phyloP scores from a whole-genome alignment of 1,284 basidiomycete genomes.

The Apiotrichum sp. region DNA sequence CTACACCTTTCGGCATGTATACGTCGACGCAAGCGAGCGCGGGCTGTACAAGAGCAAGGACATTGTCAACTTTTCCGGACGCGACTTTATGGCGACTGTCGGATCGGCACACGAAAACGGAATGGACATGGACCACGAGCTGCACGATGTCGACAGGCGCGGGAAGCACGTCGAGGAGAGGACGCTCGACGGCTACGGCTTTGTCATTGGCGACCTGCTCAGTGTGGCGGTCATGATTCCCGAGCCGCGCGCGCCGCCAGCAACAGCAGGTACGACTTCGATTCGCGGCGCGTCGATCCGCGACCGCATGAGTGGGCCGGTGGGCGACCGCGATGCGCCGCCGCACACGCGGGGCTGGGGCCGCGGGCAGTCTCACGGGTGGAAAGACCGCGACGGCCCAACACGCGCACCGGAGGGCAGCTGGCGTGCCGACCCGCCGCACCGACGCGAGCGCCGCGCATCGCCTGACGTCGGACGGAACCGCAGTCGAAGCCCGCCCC shows the following conservation, averaged over 20 bases:
- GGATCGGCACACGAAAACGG: not conserved
- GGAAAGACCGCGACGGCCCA: conserved; percentile 7
- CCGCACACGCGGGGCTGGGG: conserved; percentile 4
- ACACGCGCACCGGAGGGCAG: conserved; percentile 9
- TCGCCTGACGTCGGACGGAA: not conserved
- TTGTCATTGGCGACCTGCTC: conserved; percentile 39
- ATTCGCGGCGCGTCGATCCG: not conserved
- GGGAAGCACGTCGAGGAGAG: conserved; percentile 28
- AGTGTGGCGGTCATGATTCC: conserved; percentile 32
- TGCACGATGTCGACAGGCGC: conserved; percentile 14
- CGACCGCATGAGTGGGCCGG: not conserved
- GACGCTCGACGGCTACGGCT: conserved; percentile 38
- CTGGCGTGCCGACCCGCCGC: conserved; percentile 16
- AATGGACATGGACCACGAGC: conserved; percentile 18
- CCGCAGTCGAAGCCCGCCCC: conserved; percentile 8
- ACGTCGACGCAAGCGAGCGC: conserved; percentile 39
- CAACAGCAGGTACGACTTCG: not conserved
- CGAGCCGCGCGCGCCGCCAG: conserved; percentile 23
- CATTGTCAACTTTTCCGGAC: conserved; percentile 31
- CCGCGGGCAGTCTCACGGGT: not conserved
- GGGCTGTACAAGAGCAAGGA: conserved; percentile 36
- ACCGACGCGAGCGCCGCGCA: conserved; percentile 1
- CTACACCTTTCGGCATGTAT: conserved; percentile 39
- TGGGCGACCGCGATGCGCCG: conserved; percentile 1
- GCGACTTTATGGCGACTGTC: conserved; percentile 25